These are phyloP conservation scores for Ceratobasidium sp. DNA, from an alignment of 1,284 basidiomycete genomes.

Conservation along the genomic window DNA sequence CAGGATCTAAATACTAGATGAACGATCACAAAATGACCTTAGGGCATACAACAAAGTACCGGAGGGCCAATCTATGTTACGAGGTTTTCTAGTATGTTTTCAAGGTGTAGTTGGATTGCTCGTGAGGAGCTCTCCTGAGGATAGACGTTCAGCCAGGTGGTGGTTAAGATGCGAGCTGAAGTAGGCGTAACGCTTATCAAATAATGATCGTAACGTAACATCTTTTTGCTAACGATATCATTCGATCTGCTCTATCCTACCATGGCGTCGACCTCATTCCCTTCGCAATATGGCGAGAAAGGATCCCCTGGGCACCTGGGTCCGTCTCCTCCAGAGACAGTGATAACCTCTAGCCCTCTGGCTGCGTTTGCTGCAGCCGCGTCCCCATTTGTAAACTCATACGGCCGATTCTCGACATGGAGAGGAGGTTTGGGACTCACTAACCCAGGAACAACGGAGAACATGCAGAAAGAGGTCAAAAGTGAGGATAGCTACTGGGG, in stretches of 20 bases:
- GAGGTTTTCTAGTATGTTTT: too few relatives aligned
- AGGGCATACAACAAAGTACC: too few relatives aligned
- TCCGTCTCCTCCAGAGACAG: constrained; percentile 17
- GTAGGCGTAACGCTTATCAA: too few relatives aligned
- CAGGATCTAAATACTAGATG: too few relatives aligned
- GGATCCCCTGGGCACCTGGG: background rate
- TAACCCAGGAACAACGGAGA: constrained; percentile 91
- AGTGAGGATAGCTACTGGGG: constrained; percentile 63
- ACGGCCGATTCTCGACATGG: constrained; percentile 82
- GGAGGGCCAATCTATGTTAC: too few relatives aligned
- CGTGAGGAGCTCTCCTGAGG: too few relatives aligned
- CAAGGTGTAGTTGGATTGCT: too few relatives aligned
- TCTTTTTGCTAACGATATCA: constrained; percentile 43
- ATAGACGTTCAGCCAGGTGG: too few relatives aligned
- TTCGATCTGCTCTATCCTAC: background rate
- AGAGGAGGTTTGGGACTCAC: constrained; percentile 82
- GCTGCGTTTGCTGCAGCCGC: constrained; percentile 56
- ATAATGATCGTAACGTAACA: constrained; percentile 44
- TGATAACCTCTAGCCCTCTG: constrained; percentile 51
- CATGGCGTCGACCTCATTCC: constrained; percentile 36
- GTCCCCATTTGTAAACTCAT: constrained; percentile 73
- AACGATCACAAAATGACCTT: too few relatives aligned
- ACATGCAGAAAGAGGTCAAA: constrained; percentile 90
- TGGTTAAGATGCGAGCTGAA: too few relatives aligned
- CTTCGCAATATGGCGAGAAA: constrained; percentile 33